Evolutionary conservation across 2,329 filamentous ascomycete species (phyloP).

Genomic region (Epichloe amarillans): DNA sequence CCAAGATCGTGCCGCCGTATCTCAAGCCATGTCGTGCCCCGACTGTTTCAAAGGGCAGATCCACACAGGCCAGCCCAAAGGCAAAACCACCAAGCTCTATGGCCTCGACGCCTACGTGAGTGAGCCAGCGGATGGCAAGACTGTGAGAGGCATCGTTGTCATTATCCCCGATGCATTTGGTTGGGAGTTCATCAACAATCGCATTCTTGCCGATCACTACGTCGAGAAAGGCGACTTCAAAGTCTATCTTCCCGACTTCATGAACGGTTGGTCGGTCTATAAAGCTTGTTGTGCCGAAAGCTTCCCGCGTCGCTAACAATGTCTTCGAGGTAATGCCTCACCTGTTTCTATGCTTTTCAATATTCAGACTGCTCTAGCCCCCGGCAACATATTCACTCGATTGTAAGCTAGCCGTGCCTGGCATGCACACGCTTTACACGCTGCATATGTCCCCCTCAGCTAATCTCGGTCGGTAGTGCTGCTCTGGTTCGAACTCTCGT

Average conservation of each 20-base stretch:
- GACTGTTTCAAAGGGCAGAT: constrained; percentile 34
- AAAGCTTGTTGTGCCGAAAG: neutral
- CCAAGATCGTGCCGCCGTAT: no score
- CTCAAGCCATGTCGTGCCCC: constrained; percentile 20
- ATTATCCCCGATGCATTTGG: constrained; percentile 44
- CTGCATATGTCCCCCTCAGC: neutral
- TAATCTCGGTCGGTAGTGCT: constrained; percentile 9
- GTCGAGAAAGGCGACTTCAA: constrained; percentile 34
- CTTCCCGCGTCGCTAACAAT: neutral
- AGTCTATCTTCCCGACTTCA: constrained; percentile 45
- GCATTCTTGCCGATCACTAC: constrained; percentile 39
- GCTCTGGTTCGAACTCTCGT: constrained; percentile 13
- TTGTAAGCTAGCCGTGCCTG: constrained; percentile 12
- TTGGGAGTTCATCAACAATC: constrained; percentile 38
- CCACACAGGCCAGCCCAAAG: constrained; percentile 33
- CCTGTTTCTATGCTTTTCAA: constrained; percentile 13
- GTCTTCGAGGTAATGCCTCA: neutral
- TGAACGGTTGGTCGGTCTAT: constrained; percentile 21
- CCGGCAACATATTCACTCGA: constrained; percentile 14
- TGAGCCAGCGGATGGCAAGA: constrained; percentile 17
- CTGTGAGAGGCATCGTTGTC: constrained; percentile 34
- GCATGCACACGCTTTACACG: no score
- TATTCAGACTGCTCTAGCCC: constrained; percentile 13
- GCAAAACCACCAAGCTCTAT: constrained; percentile 31
- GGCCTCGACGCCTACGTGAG: constrained; percentile 35